These are phyloP conservation scores for Thalassia testudinum DNA, from an alignment of 116 monocot genomes.

Conservation along the genomic window DNA sequence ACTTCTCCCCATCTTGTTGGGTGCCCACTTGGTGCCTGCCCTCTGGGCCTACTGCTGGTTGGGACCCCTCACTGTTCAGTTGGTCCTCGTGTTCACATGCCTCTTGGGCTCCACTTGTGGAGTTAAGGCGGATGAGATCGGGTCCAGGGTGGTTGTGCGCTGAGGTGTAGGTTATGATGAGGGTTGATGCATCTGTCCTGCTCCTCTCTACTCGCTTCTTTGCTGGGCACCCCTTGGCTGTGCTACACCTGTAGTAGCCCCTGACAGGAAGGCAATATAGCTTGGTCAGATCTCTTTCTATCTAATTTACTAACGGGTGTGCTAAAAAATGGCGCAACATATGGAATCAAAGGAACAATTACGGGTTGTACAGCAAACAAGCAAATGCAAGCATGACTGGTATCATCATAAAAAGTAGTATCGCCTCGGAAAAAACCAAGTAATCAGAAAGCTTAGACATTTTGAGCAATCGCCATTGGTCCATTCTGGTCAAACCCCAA, in stretches of 20 bases:
- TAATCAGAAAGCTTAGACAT: no score
- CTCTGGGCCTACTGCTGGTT: background rate
- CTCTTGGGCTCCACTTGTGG: background rate
- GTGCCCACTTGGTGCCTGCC: background rate
- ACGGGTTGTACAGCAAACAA: no score
- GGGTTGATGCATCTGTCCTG: slow-evolving; percentile 40
- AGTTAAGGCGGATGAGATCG: background rate
- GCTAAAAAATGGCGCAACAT: no score
- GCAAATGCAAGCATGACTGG: no score
- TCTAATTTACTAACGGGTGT: no score
- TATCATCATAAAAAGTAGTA: no score
- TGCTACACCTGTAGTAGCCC: slow-evolving; percentile 78
- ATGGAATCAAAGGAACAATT: no score
- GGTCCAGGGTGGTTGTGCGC: slow-evolving; percentile 63
- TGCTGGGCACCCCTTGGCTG: slow-evolving; percentile 60
- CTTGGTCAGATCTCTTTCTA: background rate
- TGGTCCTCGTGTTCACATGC: background rate
- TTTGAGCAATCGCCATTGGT: no score
- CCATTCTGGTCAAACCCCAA: no score
- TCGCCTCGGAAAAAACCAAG: no score
- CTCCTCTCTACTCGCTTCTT: slow-evolving; percentile 75
- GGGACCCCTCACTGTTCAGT: background rate
- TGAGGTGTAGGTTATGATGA: slow-evolving; percentile 69
- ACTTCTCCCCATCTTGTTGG: background rate
- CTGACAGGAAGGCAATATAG: slow-evolving; percentile 8